Evolutionary conservation across 2,329 filamentous ascomycete species (phyloP).

Genomic region (Calcarisporium arbuscula): DNA sequence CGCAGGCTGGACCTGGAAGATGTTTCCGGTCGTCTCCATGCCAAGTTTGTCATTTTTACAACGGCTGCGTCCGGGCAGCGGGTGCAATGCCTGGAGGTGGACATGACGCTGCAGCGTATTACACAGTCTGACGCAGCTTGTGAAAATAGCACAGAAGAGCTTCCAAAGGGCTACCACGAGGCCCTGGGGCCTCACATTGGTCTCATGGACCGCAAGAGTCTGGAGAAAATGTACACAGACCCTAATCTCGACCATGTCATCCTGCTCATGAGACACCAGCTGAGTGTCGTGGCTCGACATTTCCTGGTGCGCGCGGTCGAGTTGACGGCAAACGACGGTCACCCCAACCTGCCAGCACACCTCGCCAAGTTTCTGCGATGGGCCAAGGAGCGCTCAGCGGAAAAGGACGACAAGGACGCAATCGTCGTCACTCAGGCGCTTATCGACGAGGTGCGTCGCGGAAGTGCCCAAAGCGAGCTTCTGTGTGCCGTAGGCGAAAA

Average conservation of each 20-base stretch:
- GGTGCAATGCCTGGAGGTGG: background rate
- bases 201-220: background rate
- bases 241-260: background rate
- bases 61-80: background rate
- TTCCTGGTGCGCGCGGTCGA: background rate
- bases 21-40: background rate
- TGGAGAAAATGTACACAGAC: background rate
- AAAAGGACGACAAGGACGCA: background rate
- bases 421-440: slow-evolving; percentile 1
- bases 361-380: slow-evolving; percentile 1
- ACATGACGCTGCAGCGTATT: background rate
- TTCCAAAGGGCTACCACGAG: background rate
- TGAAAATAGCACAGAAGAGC: background rate
- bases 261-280: background rate
- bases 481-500: slow-evolving; percentile 16
- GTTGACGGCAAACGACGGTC: background rate
- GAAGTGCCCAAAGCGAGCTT: slow-evolving; percentile 16
- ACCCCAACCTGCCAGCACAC: background rate
- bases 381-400: background rate
- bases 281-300: background rate
- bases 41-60: background rate
- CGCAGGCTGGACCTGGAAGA: background rate
- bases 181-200: background rate
- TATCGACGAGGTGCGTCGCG: slow-evolving; percentile 7
- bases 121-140: background rate